phyloP scores from a whole-genome alignment of 768 basidiomycete species.

The Chiua virens region DNA sequence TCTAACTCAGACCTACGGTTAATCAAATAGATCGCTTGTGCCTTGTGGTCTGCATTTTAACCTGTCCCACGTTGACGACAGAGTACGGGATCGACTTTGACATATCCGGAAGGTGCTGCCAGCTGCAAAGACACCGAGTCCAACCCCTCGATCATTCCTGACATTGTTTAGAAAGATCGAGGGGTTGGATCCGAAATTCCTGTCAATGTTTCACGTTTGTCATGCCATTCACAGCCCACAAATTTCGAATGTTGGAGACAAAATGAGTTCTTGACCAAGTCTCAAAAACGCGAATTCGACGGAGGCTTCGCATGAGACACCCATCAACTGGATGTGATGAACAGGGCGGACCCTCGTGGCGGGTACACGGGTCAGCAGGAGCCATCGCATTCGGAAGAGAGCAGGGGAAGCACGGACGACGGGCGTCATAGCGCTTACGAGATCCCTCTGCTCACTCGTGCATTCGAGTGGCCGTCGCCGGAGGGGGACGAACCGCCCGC shows the following conservation, averaged over 20 bases:
- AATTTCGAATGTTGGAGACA: slow-evolving; percentile 9
- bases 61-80: not conserved
- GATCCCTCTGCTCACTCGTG: slow-evolving; percentile 16
- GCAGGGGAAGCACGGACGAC: slow-evolving; percentile 20
- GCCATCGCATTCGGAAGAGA: slow-evolving; percentile 2
- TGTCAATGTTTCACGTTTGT: slow-evolving; percentile 44
- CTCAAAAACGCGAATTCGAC: not conserved
- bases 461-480: slow-evolving; percentile 25
- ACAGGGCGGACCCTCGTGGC: slow-evolving; percentile 42
- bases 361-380: slow-evolving; percentile 14
- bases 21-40: too few species aligned
- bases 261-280: slow-evolving; percentile 2
- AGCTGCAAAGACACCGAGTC: slow-evolving; percentile 26
- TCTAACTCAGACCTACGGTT: too few species aligned
- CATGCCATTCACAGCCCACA: slow-evolving; percentile 17
- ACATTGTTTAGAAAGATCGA: too few species aligned
- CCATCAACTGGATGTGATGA: slow-evolving; percentile 26
- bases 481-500: slow-evolving; percentile 16
- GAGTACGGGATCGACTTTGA: slow-evolving; percentile 34
- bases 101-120: slow-evolving; percentile 33
- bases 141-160: slow-evolving; percentile 42
- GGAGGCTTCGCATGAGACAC: slow-evolving; percentile 1
- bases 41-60: not conserved
- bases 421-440: slow-evolving; percentile 13
- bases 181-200: too few species aligned